Conservation (phyloP, 2,329 filamentous ascomycete genomes). For the Colletotrichum liriopes region DNA sequence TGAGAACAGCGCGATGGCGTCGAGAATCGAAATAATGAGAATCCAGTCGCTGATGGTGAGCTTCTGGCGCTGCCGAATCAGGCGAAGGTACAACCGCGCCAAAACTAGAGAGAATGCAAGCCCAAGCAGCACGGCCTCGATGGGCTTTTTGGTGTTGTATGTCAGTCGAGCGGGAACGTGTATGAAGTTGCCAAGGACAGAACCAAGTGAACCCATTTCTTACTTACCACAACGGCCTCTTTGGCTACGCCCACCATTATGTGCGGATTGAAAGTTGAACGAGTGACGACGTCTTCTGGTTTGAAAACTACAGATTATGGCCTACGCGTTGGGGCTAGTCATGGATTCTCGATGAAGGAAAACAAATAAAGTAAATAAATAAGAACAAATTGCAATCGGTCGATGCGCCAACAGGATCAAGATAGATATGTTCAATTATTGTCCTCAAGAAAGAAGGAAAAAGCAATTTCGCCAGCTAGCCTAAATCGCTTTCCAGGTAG, state of each 20-base stretch:
- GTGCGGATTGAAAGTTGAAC: not conserved
- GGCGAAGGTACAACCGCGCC: constrained; percentile 47
- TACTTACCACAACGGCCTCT: constrained; percentile 41
- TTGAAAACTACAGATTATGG: not conserved
- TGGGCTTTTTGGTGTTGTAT: constrained; percentile 43
- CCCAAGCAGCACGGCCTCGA: constrained; percentile 48
- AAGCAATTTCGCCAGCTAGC: not conserved
- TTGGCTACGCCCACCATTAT: constrained; percentile 39
- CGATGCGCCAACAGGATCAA: too few species aligned
- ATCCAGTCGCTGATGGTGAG: constrained; percentile 52
- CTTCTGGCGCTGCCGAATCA: constrained; percentile 45
- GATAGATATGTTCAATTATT: not conserved
- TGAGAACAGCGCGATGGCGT: constrained; percentile 48
- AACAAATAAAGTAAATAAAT: too few species aligned
- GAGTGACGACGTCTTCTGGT: constrained; percentile 1
- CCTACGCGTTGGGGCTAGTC: not conserved
- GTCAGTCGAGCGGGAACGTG: constrained; percentile 23
- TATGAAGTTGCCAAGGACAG: not conserved
- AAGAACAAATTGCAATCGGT: not conserved
- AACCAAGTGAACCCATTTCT: not conserved
- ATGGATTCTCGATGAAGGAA: not conserved
- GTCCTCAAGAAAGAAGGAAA: not conserved
- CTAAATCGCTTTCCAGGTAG: too few species aligned
- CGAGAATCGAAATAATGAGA: constrained; percentile 46
- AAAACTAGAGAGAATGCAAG: constrained; percentile 46